Percentiles rank a stretch among this genome's conserved stretches.
Conservation (phyloP, 441 rosid species). For the Eugenia klotzschiana region DNA sequence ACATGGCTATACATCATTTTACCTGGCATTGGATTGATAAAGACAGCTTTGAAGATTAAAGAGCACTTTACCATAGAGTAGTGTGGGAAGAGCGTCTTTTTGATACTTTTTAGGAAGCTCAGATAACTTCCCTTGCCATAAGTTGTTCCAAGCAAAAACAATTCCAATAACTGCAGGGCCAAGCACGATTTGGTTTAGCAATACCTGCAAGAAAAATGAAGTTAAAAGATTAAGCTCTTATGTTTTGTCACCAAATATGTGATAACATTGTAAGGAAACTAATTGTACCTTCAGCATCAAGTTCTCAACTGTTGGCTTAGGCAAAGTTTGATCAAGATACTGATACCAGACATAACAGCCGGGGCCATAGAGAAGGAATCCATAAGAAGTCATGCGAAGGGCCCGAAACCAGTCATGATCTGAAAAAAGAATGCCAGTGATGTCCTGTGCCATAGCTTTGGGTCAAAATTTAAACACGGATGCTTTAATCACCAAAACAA, state of each 20-base stretch:
- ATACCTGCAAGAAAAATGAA: slow-evolving; percentile 31
- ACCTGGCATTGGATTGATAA: neutral
- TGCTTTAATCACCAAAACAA: neutral
- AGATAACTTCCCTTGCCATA: slow-evolving; percentile 67
- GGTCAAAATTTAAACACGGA: slow-evolving; percentile 12
- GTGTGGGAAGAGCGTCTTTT: slow-evolving; percentile 69
- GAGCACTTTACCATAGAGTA: slow-evolving; percentile 42
- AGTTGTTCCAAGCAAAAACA: slow-evolving; percentile 82
- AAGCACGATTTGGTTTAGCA: slow-evolving; percentile 71
- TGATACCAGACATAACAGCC: slow-evolving; percentile 83
- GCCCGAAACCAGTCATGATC: slow-evolving; percentile 81
- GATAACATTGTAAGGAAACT: neutral
- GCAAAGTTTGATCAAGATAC: slow-evolving; percentile 53
- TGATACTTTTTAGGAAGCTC: slow-evolving; percentile 61
- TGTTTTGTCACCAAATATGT: neutral
- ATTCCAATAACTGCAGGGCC: slow-evolving; percentile 84
- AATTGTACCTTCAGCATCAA: slow-evolving; percentile 49
- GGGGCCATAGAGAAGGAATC: slow-evolving; percentile 78
- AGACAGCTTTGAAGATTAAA: neutral
- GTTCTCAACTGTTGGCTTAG: slow-evolving; percentile 47
- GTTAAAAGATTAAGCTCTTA: neutral
- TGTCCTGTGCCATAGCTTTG: slow-evolving; percentile 20
- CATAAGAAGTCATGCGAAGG: slow-evolving; percentile 76
- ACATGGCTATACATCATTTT: neutral
- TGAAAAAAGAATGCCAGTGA: slow-evolving; percentile 20